Base-by-base conservation (phyloP, 768 basidiomycete genomes). In the Lactarius deliciosus region DNA sequence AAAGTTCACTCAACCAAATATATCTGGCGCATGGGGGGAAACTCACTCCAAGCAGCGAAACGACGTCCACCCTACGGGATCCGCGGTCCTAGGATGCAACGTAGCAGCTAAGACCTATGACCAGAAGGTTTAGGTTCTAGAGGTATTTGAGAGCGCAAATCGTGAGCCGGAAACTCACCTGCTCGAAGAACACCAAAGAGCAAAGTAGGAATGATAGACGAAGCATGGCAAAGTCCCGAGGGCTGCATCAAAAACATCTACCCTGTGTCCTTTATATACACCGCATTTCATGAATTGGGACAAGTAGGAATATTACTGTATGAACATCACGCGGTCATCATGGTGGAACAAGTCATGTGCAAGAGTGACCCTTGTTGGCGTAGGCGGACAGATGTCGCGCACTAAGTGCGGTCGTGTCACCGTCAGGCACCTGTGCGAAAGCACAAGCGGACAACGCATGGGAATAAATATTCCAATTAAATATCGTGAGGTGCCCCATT, bases 41-140 rank as follows among this genome's bases (percentile, higher is more conserved):
- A 61, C 60, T 41, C n/a, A 61, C 60, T 61, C 60, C 7, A 41
- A 30, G 22, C 60, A 61, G 11, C 22, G 25, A 10, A 15, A 13
- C 0, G 9, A 13, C 8, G n/a, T 30, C 60, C 60, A 61, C 25
- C 38, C 57, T 38, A 32, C 10, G 8, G 30, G 34, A 30, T 22
- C 28, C n/a, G 53, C 22, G 53, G 1, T 25, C 22, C 53, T 30
- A 13, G 15, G 53, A 11, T 13, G n/a, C 53, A 30, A 0, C 1
- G 34, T n/a, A 34, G 57, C 30, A 36, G 34, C 57, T 13, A 59
- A 13, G 20, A 59, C 57, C 57, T 36, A 36, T 13, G 57, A 22
- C 22, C 28, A 22, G 40, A 20, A 13, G 57, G 30, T 16, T 34
- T 22, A 59, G 57, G 57, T 5, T 3, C 30, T 10, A 36, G 10